Percentiles rank a stretch among this genome's conserved stretches.
Evolutionary conservation across 352 stramenopile genomes (phyloP).

Genomic region (Ophiocytium majus): DNA sequence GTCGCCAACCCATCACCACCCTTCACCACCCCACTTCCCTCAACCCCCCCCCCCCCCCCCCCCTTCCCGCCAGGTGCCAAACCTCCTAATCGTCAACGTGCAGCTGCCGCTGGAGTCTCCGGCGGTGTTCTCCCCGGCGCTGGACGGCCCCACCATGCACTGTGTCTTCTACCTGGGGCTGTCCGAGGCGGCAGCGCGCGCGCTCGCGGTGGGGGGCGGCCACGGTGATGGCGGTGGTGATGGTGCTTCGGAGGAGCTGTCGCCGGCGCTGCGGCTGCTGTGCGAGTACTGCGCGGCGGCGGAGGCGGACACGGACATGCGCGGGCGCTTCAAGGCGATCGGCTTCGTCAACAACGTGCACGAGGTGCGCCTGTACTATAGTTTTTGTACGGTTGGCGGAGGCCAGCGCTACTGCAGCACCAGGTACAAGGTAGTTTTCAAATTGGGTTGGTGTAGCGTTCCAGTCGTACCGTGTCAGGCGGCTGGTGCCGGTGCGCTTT

Average conservation of each 20-base stretch:
- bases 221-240: neutral
- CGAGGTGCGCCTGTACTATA: constrained; percentile 21
- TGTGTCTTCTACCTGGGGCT: constrained; percentile 53
- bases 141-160: constrained; percentile 45
- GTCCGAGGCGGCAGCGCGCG: constrained; percentile 33
- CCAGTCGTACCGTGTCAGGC: neutral
- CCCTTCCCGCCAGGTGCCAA: constrained; percentile 27
- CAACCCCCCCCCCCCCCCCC: neutral
- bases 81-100: constrained; percentile 49
- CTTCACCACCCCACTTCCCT: too few species aligned
- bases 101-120: constrained; percentile 49
- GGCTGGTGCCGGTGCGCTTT: neutral
- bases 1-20: too few species aligned
- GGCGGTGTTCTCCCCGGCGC: constrained; percentile 18
- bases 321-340: constrained; percentile 45
- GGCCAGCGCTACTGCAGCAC: too few species aligned
- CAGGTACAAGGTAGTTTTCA: too few species aligned
- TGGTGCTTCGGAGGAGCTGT: neutral
- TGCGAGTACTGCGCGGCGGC: constrained; percentile 26
- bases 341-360: constrained; percentile 48
- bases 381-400: too few species aligned
- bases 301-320: constrained; percentile 34
- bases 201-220: neutral
- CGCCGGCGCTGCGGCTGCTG: constrained; percentile 20
- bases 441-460: too few species aligned